phyloP scores from a whole-genome alignment of 495 filamentous ascomycete species.

The Tetracladium setigerum region DNA sequence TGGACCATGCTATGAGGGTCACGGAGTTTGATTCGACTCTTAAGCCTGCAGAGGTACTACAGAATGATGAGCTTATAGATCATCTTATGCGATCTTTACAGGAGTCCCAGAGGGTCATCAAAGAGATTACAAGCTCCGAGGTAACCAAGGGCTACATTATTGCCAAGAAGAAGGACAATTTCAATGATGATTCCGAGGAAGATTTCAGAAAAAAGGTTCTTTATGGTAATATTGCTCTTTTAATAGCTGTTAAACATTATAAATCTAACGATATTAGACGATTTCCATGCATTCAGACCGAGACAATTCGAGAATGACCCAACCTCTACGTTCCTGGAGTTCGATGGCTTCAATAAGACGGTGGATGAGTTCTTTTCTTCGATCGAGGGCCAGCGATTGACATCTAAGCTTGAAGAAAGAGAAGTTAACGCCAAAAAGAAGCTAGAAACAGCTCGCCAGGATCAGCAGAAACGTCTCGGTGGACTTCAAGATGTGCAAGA shows the following conservation, averaged over 20 bases:
- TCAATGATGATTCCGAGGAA: slow-evolving; percentile 28
- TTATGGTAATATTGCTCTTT: slow-evolving; percentile 39
- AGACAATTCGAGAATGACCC: slow-evolving; percentile 69
- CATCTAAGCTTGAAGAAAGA: slow-evolving; percentile 71
- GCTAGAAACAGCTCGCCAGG: slow-evolving; percentile 68
- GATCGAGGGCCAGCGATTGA: slow-evolving; percentile 86
- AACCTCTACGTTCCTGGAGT: slow-evolving; percentile 56
- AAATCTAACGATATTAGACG: slow-evolving; percentile 32
- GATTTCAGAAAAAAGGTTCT: slow-evolving; percentile 43
- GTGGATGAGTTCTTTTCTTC: slow-evolving; percentile 97
- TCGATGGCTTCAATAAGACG: slow-evolving; percentile 81
- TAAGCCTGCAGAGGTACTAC: slow-evolving; percentile 59
- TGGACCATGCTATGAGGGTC: slow-evolving; percentile 77
- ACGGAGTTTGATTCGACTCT: slow-evolving; percentile 57
- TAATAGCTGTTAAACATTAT: no score
- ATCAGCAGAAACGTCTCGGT: slow-evolving; percentile 77
- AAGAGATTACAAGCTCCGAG: slow-evolving; percentile 49
- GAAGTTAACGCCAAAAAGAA: slow-evolving; percentile 76
- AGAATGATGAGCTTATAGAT: slow-evolving; percentile 54
- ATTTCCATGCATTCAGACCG: slow-evolving; percentile 91
- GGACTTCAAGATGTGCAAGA: slow-evolving; percentile 72
- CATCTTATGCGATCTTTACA: slow-evolving; percentile 55
- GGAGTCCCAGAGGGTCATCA: slow-evolving; percentile 57
- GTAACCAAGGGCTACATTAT: slow-evolving; percentile 78
- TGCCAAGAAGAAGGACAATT: slow-evolving; percentile 47